Evolutionary conservation across 2,329 filamentous ascomycete species (phyloP).

Genomic region (Saccharata proteae): DNA sequence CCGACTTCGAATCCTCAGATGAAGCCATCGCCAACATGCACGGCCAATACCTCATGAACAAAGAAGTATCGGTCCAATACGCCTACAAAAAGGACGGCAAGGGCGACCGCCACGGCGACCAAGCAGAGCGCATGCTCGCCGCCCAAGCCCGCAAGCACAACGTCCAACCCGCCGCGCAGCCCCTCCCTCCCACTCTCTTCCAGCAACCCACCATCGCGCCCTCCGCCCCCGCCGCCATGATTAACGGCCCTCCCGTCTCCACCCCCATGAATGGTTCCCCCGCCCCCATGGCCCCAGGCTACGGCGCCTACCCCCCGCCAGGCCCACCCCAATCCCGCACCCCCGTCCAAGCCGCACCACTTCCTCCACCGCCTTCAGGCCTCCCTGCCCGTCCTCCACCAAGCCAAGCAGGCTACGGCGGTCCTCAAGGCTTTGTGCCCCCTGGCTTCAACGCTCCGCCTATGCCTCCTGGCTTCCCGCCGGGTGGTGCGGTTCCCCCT

Average conservation of each 20-base stretch:
- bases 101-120: constrained; percentile 88
- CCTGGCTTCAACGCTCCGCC: constrained; percentile 25
- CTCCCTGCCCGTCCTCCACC: constrained; percentile 60
- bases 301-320: constrained; percentile 5
- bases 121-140: constrained; percentile 83
- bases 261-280: constrained; percentile 27
- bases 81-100: constrained; percentile 99
- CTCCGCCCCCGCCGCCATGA: constrained; percentile 32
- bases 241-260: constrained; percentile 23
- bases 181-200: constrained; percentile 63
- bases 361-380: constrained; percentile 47
- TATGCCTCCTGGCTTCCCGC: constrained; percentile 20
- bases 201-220: constrained; percentile 24
- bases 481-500: constrained; percentile 27
- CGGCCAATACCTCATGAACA: constrained; percentile 92
- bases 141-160: constrained; percentile 91
- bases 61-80: constrained; percentile 92
- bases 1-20: constrained; percentile 87
- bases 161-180: constrained; percentile 68
- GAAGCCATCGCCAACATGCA: constrained; percentile 87
- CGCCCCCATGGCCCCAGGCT: constrained; percentile 12
- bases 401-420: constrained; percentile 55
- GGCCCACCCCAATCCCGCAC: constrained; percentile 23
- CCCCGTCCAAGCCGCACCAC: constrained; percentile 28
- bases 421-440: constrained; percentile 43